Evolutionary conservation across 2,329 filamentous ascomycete species (phyloP).

Genomic region (Albophoma yamanashiensis): DNA sequence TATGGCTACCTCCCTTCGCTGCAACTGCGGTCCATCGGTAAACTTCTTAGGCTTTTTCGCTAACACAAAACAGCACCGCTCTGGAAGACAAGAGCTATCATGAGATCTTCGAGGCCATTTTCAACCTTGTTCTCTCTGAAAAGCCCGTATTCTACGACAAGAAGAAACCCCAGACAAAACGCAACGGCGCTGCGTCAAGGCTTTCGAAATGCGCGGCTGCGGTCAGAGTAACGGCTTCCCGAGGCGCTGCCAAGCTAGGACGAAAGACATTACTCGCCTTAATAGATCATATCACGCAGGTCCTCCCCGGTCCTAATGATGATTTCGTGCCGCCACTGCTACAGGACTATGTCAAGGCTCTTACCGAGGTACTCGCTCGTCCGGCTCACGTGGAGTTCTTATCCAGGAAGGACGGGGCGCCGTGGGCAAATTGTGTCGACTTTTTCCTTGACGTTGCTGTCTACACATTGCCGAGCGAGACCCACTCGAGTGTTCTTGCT

Average conservation of each 20-base stretch:
- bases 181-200: constrained; percentile 39
- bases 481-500: constrained; percentile 8
- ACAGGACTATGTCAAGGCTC: constrained; percentile 67
- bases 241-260: constrained; percentile 57
- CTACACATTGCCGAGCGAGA: constrained; percentile 32
- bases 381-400: constrained; percentile 75
- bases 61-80: constrained; percentile 14
- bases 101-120: constrained; percentile 70
- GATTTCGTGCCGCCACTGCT: constrained; percentile 58
- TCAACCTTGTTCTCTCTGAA: constrained; percentile 57
- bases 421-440: constrained; percentile 59
- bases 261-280: constrained; percentile 69
- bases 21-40: not conserved
- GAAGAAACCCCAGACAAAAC: constrained; percentile 33
- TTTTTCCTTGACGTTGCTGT: constrained; percentile 58
- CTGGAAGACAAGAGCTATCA: constrained; percentile 73
- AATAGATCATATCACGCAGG: constrained; percentile 72
- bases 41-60: not conserved
- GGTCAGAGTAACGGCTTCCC: constrained; percentile 60
- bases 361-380: constrained; percentile 60
- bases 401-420: constrained; percentile 38
- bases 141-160: constrained; percentile 51
- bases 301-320: constrained; percentile 50
- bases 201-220: constrained; percentile 61
- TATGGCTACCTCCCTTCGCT: constrained; percentile 12